Evolutionary conservation across 2,329 filamentous ascomycete genomes (phyloP), one percentile per base, ranked within the genome.

Genomic region (Cylindrodendrum hubeiense): DNA sequence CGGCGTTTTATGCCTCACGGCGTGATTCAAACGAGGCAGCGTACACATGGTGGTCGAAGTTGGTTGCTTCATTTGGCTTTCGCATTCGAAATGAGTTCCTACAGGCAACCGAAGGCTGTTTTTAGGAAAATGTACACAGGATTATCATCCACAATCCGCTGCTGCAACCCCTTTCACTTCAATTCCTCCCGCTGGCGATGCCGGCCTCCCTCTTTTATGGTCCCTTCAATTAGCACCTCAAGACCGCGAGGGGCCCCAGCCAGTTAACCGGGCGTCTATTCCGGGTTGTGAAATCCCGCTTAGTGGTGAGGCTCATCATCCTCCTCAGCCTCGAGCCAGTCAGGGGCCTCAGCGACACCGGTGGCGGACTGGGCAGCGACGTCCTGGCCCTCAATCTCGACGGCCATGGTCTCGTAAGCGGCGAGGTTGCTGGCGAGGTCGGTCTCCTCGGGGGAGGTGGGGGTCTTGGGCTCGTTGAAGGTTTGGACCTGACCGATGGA

Each of bases 381-480:
- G 72, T 92, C 89, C 82, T 93, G 90, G 73, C 95, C 95, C 87
- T 98, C 95, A 72, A 98, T 91, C 84, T 99, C 96, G 74, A 98
- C 95, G 75, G 91, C 89, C 87, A 97, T 94, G 80, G 85, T 89
- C 89, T 98, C 95, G 89, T 99, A 99, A 80, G 94, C 91, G 86
- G 96, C 92, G 81, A 99, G 85, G 82, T 93, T 95, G 82, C 89
- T 92, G 79, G 95, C 94, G 70, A 99, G 92, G 83, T 97, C 93
- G 83, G 91, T 85, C 88, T 98, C 95, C 84, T 98, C 96, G 79
- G 96, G 96, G 37, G 94, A 97, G 79, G 88, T 84, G 78, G 96
- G 95, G 64, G 94, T 83, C 82, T 92, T 90, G 76, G 96, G 96
- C 71, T 91, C 80, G 78, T 80, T 79, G 87, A 98, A 99, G 81